These are phyloP conservation scores for Zygnema cylindricum DNA, from an alignment of 139 green algal species.

Conservation along the genomic window DNA sequence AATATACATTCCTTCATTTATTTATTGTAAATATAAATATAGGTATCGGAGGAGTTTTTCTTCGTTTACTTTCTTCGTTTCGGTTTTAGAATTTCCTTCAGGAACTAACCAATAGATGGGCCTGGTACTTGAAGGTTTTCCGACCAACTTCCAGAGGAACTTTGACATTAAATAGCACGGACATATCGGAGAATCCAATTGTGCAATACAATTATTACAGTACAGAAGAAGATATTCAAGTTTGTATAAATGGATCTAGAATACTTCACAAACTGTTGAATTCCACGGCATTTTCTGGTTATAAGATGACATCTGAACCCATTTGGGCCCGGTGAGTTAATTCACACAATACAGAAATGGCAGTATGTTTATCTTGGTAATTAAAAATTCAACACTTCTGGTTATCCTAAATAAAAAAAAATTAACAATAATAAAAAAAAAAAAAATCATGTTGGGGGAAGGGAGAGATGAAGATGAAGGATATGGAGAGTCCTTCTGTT, in stretches of 20 bases:
- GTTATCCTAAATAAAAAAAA: too few relatives aligned
- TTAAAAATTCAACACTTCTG: not conserved
- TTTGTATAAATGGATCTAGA: conserved; percentile 20
- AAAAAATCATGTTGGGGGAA: too few relatives aligned
- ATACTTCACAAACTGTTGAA: conserved; percentile 28
- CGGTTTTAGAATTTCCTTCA: too few relatives aligned
- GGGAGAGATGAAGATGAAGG: too few relatives aligned
- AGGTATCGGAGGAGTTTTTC: too few relatives aligned
- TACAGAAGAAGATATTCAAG: not conserved
- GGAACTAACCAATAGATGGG: too few relatives aligned
- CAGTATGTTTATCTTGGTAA: not conserved
- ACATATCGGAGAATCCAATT: conserved; percentile 16
- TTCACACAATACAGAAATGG: too few relatives aligned
- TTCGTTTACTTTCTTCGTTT: too few relatives aligned
- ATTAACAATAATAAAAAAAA: too few relatives aligned
- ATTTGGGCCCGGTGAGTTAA: not conserved
- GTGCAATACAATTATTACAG: conserved; percentile 40
- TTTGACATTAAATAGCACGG: not conserved
- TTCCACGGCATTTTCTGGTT: not conserved
- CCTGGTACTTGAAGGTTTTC: not conserved
- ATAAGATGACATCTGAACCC: not conserved
- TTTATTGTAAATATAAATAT: too few relatives aligned
- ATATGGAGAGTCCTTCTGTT: too few relatives aligned
- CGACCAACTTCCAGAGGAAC: not conserved
- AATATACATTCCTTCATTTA: too few relatives aligned